Percentiles rank a stretch among this genome's conserved stretches.
phyloP scores from a whole-genome alignment of 768 basidiomycete species.

The Multifurca ochricompacta region DNA sequence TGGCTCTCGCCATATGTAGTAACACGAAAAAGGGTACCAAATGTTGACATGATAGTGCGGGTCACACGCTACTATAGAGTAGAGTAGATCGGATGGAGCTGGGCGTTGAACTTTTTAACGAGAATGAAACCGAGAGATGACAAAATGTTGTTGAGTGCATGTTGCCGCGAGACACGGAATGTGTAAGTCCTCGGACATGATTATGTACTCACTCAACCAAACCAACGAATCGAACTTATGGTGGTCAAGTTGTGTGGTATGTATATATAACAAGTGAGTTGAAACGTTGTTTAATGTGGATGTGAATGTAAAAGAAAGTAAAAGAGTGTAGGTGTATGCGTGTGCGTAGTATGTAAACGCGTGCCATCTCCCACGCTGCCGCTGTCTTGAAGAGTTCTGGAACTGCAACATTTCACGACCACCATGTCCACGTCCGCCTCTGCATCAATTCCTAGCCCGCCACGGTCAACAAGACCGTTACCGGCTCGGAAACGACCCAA shows the following conservation, averaged over 20 bases:
- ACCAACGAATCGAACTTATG: no score
- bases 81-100: neutral
- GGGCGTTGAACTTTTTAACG: neutral
- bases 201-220: conserved; percentile 12
- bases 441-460: conserved; percentile 5
- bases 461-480: conserved; percentile 10
- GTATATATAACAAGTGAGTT: no score
- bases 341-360: neutral
- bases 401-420: neutral
- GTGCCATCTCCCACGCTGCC: conserved; percentile 13
- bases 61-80: neutral
- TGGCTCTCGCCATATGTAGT: conserved; percentile 98
- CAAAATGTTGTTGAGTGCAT: conserved; percentile 1
- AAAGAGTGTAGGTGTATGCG: no score
- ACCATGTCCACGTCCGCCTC: conserved; percentile 9
- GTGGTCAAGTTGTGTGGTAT: no score
- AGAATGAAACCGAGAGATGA: conserved; percentile 1
- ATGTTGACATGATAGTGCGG: conserved; percentile 72
- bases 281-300: no score
- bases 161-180: conserved; percentile 5
- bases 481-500: conserved; percentile 28
- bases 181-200: conserved; percentile 5
- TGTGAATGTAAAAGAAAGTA: neutral
- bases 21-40: conserved; percentile 84
- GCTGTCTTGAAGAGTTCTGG: neutral